phyloP scores from a whole-genome alignment of 2,329 filamentous ascomycete species.

The Sporothrix dimorphospora region DNA sequence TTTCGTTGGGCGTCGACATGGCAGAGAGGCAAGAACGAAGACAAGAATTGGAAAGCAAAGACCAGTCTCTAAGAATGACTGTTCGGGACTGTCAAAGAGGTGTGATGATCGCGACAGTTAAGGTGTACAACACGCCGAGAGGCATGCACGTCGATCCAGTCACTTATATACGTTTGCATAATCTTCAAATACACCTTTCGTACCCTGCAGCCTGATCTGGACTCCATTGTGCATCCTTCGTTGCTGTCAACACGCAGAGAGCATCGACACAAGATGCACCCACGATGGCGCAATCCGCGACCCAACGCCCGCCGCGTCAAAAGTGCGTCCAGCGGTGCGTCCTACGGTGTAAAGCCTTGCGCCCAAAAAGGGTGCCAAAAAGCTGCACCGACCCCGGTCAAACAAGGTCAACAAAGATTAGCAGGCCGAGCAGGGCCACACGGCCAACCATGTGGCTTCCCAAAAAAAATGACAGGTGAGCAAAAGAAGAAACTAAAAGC shows the following conservation, averaged over 20 bases:
- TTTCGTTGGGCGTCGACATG: background rate
- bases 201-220: no score
- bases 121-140: background rate
- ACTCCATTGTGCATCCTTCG: background rate
- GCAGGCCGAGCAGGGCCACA: background rate
- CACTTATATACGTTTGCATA: constrained; percentile 15
- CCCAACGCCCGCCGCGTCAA: background rate
- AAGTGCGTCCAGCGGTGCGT: background rate
- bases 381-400: background rate
- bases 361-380: no score
- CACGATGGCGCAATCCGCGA: constrained; percentile 9
- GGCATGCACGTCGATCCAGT: background rate
- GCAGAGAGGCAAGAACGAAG: no score
- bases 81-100: no score
- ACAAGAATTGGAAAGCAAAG: background rate
- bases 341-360: no score
- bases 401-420: background rate
- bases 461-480: background rate
- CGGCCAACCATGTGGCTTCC: background rate
- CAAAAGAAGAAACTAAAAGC: background rate
- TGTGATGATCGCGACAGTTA: background rate
- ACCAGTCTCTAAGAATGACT: no score
- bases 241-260: background rate
- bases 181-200: no score
- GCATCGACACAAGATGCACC: constrained; percentile 17